Percentiles rank a stretch among this genome's conserved stretches.
These are phyloP conservation scores for Colletotrichum sp. DNA, from an alignment of 2,329 filamentous ascomycete genomes.

Conservation along the genomic window DNA sequence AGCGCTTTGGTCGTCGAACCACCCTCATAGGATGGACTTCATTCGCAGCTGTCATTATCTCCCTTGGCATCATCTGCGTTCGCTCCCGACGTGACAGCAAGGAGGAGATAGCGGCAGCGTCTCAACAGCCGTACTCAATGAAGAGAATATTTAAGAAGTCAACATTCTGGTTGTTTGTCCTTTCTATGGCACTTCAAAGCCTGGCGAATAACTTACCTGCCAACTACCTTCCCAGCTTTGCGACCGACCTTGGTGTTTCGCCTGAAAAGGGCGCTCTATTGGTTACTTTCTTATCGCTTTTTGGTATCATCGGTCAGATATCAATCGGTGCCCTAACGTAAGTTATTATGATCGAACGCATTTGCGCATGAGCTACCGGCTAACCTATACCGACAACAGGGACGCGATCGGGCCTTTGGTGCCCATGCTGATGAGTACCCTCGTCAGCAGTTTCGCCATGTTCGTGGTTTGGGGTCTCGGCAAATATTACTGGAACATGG, in stretches of 20 bases:
- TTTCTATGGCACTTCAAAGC: background rate
- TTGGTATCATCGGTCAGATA: background rate
- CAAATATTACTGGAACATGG: background rate
- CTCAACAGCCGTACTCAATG: background rate
- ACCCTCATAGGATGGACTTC: background rate
- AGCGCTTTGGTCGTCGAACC: background rate
- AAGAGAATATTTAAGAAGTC: background rate
- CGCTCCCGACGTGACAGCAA: background rate
- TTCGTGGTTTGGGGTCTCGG: background rate
- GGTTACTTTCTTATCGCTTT: background rate
- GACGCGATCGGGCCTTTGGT: background rate
- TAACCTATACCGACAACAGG: background rate
- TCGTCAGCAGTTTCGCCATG: background rate
- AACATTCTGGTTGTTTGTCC: background rate
- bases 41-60: background rate
- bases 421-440: background rate
- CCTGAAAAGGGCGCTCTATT: background rate
- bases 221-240: background rate
- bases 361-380: accelerated
- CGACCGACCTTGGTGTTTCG: background rate
- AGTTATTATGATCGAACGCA: accelerated
- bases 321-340: background rate
- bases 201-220: background rate
- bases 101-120: background rate
- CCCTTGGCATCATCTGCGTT: background rate